phyloP scores from a whole-genome alignment of 2,329 filamentous ascomycete species.

The Trichophyton mentagrophytes region DNA sequence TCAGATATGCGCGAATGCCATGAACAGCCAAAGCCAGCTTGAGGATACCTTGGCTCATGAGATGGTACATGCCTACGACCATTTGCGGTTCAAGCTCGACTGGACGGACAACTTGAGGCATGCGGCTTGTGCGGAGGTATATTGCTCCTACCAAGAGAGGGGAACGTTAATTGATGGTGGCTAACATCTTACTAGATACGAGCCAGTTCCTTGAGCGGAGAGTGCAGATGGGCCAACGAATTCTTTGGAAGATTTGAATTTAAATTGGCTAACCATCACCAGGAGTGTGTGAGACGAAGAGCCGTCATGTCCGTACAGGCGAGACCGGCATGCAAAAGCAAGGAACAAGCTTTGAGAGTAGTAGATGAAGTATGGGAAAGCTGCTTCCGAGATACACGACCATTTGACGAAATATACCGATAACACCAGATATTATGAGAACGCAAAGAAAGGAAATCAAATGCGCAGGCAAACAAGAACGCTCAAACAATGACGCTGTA shows the following conservation, averaged over 20 bases:
- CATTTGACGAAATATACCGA: slow-evolving; percentile 93
- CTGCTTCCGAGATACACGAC: slow-evolving; percentile 84
- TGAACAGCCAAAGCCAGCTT: slow-evolving; percentile 64
- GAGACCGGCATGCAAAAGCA: slow-evolving; percentile 68
- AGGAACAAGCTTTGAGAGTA: slow-evolving; percentile 71
- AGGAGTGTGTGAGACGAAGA: slow-evolving; percentile 74
- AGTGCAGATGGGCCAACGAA: slow-evolving; percentile 82
- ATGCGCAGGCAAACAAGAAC: neutral
- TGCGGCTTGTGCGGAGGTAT: slow-evolving; percentile 84
- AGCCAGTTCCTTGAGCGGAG: slow-evolving; percentile 81
- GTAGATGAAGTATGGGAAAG: slow-evolving; percentile 99
- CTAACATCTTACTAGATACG: slow-evolving; percentile 51
- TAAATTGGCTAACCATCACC: slow-evolving; percentile 82
- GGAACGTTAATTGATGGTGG: neutral
- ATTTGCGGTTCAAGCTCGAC: slow-evolving; percentile 81
- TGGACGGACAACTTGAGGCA: slow-evolving; percentile 70
- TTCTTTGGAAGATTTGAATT: slow-evolving; percentile 75
- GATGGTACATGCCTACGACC: slow-evolving; percentile 96
- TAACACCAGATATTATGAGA: slow-evolving; percentile 18
- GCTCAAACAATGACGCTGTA: slow-evolving; percentile 6
- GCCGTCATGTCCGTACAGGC: slow-evolving; percentile 69
- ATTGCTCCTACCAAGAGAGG: slow-evolving; percentile 11
- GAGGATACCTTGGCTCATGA: slow-evolving; percentile 95
- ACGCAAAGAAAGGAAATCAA: slow-evolving; percentile 1
- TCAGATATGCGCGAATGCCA: slow-evolving; percentile 81